A percentile compares a stretch with the other conserved stretches of the same genome.
Conservation (phyloP, 2,329 filamentous ascomycete species). For the Ilyonectria mors-panacis region DNA sequence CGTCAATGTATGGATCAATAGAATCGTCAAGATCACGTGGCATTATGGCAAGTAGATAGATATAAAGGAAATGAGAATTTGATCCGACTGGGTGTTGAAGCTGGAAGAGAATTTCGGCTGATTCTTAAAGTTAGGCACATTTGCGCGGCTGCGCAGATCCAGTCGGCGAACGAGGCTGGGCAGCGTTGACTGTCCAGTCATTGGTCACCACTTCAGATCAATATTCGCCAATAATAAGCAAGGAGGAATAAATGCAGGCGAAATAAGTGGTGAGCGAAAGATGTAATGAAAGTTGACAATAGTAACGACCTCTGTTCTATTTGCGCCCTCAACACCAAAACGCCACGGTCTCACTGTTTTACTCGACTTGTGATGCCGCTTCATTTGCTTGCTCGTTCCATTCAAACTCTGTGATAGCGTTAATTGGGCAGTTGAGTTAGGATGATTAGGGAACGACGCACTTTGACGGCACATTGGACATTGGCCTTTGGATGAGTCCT, state of each 20-base stretch:
- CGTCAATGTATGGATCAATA: too few relatives aligned
- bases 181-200: not conserved
- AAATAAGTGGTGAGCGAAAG: not conserved
- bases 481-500: slow-evolving; percentile 92
- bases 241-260: not conserved
- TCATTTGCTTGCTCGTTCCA: slow-evolving; percentile 58
- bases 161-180: not conserved
- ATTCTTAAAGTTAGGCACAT: not conserved
- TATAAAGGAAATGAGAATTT: too few relatives aligned
- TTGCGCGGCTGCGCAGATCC: slow-evolving; percentile 5
- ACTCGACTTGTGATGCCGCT: slow-evolving; percentile 47
- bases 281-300: not conserved
- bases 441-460: slow-evolving; percentile 58
- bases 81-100: too few relatives aligned
- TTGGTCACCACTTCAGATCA: not conserved
- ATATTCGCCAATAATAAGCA: not conserved
- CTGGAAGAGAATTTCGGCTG: too few relatives aligned
- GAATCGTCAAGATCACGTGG: too few relatives aligned
- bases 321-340: slow-evolving; percentile 43
- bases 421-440: slow-evolving; percentile 6
- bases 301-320: slow-evolving; percentile 19
- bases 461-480: slow-evolving; percentile 99
- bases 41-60: too few relatives aligned
- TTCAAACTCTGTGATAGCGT: slow-evolving; percentile 55
- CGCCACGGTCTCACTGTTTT: slow-evolving; percentile 31